phyloP scores from a whole-genome alignment of 108 stramenopile species.

The Cylindrotheca closterium region DNA sequence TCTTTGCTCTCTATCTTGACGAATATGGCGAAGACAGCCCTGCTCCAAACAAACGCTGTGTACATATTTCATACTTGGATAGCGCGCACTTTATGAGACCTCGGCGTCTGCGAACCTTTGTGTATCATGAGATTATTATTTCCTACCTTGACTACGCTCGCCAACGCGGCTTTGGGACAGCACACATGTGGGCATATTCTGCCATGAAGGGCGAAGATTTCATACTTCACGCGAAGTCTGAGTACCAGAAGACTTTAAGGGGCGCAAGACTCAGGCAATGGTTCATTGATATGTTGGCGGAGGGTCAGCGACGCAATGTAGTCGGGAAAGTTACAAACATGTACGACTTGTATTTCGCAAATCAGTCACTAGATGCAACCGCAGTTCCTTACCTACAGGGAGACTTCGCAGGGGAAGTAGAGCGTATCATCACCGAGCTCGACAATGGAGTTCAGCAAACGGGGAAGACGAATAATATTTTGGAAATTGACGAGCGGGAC shows the following conservation, averaged over 20 bases:
- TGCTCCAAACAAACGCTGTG: conserved; percentile 84
- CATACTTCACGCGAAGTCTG: conserved; percentile 98
- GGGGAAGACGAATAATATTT: conserved; percentile 39
- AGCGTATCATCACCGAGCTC: conserved; percentile 95
- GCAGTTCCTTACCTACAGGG: conserved; percentile 96
- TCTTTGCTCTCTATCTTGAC: conserved; percentile 92
- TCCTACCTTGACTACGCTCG: conserved; percentile 93
- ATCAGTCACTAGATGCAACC: conserved; percentile 77
- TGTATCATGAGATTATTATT: conserved; percentile 96
- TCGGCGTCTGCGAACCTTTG: conserved; percentile 83
- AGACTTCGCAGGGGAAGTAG: conserved; percentile 97
- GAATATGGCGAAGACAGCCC: conserved; percentile 90
- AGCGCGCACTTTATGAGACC: conserved; percentile 94
- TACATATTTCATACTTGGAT: conserved; percentile 92
- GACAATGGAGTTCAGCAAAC: conserved; percentile 67
- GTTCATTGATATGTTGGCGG: conserved; percentile 95
- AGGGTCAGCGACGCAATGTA: conserved; percentile 85
- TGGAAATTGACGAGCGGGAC: conserved; percentile 80
- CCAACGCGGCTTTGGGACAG: conserved; percentile 81
- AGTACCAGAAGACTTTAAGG: conserved; percentile 95
- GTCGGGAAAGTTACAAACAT: conserved; percentile 90
- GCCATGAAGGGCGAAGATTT: conserved; percentile 98
- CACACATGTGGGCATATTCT: conserved; percentile 99
- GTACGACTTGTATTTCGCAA: conserved; percentile 93
- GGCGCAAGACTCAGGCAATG: conserved; percentile 90